A percentile compares a stretch with the other conserved stretches of the same genome.
Evolutionary conservation across 2,329 filamentous ascomycete genomes (phyloP).

Genomic region (Xylaria sp.): DNA sequence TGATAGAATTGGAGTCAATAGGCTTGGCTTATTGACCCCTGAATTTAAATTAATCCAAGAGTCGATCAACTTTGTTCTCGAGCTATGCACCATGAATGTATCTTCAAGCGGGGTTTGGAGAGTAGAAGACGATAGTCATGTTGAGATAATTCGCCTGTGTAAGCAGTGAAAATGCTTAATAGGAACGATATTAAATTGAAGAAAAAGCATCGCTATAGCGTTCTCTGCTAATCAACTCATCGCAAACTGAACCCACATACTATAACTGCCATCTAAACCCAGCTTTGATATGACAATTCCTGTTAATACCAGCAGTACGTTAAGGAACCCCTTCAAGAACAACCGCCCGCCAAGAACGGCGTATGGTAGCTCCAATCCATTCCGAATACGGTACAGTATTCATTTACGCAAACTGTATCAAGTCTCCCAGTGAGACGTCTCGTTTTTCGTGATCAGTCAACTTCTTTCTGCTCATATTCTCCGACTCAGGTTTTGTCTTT

Average conservation of each 20-base stretch:
- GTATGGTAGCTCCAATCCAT: not conserved
- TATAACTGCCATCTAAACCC: not conserved
- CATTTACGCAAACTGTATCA: not conserved
- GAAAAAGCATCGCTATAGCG: not conserved
- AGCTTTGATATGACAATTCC: not conserved
- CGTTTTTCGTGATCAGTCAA: not conserved
- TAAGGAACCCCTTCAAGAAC: not conserved
- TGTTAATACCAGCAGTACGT: not conserved
- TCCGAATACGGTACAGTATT: no score
- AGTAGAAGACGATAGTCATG: not conserved
- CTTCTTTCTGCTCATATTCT: not conserved
- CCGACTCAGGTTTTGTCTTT: not conserved
- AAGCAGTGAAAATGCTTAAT: not conserved
- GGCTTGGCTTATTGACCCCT: not conserved
- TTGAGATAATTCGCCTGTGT: not conserved
- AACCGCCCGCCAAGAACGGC: not conserved
- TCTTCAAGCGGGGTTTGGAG: not conserved
- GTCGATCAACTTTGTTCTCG: not conserved
- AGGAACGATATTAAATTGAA: not conserved
- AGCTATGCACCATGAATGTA: not conserved
- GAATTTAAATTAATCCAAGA: not conserved
- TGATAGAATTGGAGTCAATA: slow-evolving; percentile 5
- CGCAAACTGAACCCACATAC: not conserved
- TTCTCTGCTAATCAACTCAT: not conserved
- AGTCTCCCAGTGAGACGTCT: not conserved